Evolutionary conservation across 192 early-diverging fungal genomes (phyloP).

Genomic region (Linnemannia hyalina): DNA sequence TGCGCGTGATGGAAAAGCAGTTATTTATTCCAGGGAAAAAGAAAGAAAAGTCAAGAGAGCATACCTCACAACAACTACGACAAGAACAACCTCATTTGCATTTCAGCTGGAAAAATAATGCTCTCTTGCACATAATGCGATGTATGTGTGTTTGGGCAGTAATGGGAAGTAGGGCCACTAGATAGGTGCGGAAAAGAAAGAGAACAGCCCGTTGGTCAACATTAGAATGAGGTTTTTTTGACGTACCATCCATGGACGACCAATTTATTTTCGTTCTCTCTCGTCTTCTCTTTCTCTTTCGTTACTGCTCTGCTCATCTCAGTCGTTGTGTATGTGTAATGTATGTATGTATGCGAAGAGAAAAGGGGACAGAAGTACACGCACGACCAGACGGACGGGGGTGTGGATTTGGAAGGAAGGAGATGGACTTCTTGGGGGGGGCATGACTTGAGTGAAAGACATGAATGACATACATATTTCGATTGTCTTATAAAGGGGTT

Average conservation of each 20-base stretch:
- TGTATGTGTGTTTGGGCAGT: background rate
- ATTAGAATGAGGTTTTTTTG: slow-evolving; percentile 19
- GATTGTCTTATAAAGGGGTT: no score
- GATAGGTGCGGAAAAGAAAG: background rate
- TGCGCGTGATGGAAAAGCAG: background rate
- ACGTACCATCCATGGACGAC: background rate
- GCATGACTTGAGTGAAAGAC: no score
- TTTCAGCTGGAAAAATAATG: background rate
- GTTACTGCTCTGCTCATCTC: no score
- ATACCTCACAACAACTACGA: background rate
- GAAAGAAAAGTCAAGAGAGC: background rate
- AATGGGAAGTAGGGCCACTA: background rate
- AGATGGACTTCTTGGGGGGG: no score
- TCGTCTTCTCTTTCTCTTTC: background rate
- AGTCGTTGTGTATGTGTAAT: no score
- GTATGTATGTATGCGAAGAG: no score
- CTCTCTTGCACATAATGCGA: background rate
- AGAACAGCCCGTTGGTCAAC: slow-evolving; percentile 21
- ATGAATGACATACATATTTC: no score
- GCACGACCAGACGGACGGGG: no score
- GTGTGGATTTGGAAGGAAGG: no score
- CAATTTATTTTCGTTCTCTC: background rate
- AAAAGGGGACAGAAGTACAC: no score
- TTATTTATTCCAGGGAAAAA: background rate
- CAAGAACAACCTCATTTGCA: background rate